Base-by-base conservation (phyloP, 192 early-diverging fungal genomes). In the Glomus cerebriforme region DNA sequence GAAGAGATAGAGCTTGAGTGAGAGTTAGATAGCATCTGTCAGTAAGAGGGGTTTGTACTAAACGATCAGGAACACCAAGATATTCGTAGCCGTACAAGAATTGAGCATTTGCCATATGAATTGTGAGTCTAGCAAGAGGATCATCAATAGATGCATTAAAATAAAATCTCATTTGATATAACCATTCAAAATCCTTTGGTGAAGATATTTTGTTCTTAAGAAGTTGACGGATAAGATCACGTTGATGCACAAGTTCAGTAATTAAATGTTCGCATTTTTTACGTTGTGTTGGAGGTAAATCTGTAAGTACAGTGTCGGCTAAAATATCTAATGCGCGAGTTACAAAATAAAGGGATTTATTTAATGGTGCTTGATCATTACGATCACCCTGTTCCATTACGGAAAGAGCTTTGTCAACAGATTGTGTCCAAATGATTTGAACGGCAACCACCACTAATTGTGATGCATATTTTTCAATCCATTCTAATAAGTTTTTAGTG, bases 81-180 rank as follows among this genome's bases (percentile, higher is more conserved):
- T 99, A 99, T 85, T 99, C 99, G 74, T 93, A 99, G 2, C 99
- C 99, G 79, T 99, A 99, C 7, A 85, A 86, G 87, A 99, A 99
- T 45, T 91, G 83, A 12, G 98, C 97, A 71, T 98, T 94, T 1
- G 96, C 98, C 94, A 99, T 97, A 31, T 87, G 86, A 77, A 99
- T 94, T 0, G 83, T 83, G 17, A 99, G 85, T 34, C 94, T 85
- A 62, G 88, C 83, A 45, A 95, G 78, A 27, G 93, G 93, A 66
- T 96, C 90, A n/a, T 89, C 83, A 19, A 83, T 81, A 9, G 82
- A 81, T 22, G 79, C 75, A 19, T 87, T 82, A 73, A 92, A 87
- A 81, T 94, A 95, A 88, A 95, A 97, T 81, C 96, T 97, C 81
- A 98, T 95, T 72, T 98, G 96, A 63, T 94, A 96, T 66, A 99